These are phyloP conservation scores for Colletotrichum neosansevieriae DNA, from an alignment of 2,329 filamentous ascomycete genomes.

Conservation along the genomic window DNA sequence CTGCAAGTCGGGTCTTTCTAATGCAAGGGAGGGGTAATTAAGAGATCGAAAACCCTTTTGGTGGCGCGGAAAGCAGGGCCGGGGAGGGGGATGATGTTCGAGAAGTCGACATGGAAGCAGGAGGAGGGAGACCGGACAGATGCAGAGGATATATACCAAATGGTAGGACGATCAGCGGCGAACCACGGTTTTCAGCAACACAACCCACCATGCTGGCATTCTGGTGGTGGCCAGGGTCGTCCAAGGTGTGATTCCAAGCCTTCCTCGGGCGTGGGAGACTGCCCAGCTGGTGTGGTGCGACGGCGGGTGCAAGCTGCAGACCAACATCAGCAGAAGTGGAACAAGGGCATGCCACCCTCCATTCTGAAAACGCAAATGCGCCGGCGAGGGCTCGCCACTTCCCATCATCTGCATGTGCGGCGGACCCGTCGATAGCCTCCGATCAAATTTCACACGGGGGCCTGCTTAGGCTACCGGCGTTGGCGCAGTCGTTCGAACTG, in stretches of 20 bases:
- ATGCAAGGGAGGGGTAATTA: not conserved
- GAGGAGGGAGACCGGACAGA: not conserved
- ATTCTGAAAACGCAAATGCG: conserved; percentile 30
- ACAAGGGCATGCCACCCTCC: conserved; percentile 20
- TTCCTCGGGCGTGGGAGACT: conserved; percentile 15
- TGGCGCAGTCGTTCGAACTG: not conserved
- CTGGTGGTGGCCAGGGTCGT: conserved; percentile 6
- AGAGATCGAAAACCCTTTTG: conserved; percentile 23
- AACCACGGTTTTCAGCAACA: not conserved
- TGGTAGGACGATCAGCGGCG: conserved; percentile 1
- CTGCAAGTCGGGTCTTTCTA: not conserved
- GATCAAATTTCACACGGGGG: conserved; percentile 18
- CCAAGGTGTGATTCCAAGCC: not conserved
- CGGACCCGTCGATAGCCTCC: conserved; percentile 10
- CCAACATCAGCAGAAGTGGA: conserved; percentile 21
- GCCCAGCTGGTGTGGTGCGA: not conserved
- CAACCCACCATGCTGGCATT: conserved; percentile 4
- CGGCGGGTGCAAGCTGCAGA: conserved; percentile 12
- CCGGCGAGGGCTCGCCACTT: conserved; percentile 23
- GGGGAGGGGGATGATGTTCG: conserved; percentile 26
- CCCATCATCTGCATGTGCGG: conserved; percentile 13
- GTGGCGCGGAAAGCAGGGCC: conserved; percentile 30
- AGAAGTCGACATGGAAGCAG: conserved; percentile 31
- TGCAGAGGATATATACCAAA: conserved; percentile 34
- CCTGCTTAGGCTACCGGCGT: not conserved